Evolutionary conservation across 2,329 filamentous ascomycete species (phyloP).

Genomic region (Myriosclerotinia duriaeana): DNA sequence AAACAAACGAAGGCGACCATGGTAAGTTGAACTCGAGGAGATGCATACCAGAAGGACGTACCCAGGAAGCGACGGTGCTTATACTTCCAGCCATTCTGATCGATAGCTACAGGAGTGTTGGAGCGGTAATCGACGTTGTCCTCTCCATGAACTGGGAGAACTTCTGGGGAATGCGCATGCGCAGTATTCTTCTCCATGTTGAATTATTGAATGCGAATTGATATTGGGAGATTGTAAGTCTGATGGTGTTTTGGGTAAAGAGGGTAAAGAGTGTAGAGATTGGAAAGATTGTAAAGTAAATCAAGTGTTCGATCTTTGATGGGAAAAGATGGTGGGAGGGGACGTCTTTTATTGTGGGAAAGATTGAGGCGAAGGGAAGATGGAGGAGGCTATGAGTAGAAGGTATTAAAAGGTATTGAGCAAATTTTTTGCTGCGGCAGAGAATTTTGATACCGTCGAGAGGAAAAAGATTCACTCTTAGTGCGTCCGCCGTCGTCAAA

Average conservation of each 20-base stretch:
- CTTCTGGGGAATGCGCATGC: neutral
- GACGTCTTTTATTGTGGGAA: neutral
- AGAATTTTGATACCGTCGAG: neutral
- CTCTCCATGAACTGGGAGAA: conserved; percentile 1
- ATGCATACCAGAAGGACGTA: conserved; percentile 66
- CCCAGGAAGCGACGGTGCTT: conserved; percentile 56
- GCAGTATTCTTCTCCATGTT: conserved; percentile 18
- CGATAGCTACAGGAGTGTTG: neutral
- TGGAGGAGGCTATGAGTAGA: neutral
- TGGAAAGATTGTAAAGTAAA: neutral
- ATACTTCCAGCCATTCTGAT: conserved; percentile 62
- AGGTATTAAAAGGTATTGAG: neutral
- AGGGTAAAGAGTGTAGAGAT: neutral
- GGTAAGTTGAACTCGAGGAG: conserved; percentile 68
- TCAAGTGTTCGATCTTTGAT: neutral
- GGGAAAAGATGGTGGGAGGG: neutral
- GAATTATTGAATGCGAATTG: neutral
- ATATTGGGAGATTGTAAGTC: too few species aligned
- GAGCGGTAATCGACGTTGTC: neutral
- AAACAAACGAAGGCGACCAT: conserved; percentile 72
- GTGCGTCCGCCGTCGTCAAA: neutral
- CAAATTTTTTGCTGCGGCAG: neutral
- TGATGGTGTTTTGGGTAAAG: neutral
- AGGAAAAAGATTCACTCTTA: conserved; percentile 12
- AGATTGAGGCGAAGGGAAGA: neutral